Base-by-base conservation (phyloP, 2,329 filamentous ascomycete species). In the Keithomyces neogunnii region DNA sequence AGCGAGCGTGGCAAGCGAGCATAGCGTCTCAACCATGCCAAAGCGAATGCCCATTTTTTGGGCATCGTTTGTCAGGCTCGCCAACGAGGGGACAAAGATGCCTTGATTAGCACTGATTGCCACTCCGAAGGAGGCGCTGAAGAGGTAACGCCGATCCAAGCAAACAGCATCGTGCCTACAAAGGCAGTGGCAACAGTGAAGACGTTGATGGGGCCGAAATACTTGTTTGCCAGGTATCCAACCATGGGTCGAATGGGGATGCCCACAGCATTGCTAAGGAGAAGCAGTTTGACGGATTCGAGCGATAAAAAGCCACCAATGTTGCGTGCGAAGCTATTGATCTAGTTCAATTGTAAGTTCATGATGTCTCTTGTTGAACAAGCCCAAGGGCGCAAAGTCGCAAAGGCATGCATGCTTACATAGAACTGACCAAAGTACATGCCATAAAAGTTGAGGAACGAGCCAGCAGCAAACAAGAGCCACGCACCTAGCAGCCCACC, bases 401-500 rank as follows among this genome's bases (percentile, higher is more conserved):
- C 19, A 19, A 19, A 19, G 19, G 19, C 19, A 19, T 19, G 19
- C 19, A 19, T 38, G 30, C 72, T 70, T 69, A 69, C 67, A 73
- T 68, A 70, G 53, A 69, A 70, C 55, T 67, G 65, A 49, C 65
- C 67, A 59, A 69, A 69, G 53, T 69, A 69, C 49, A 69, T 42
- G 31, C 58, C 65, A 59, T 69, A 70, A 48, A 69, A 66, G 53
- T 68, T 64, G 55, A 76, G 68, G 56, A 78, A 79, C 33, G 69
- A 66, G 6, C 73, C 75, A 1, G 72, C 63, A 3, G 76, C 71
- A 57, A 76, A 80, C 74, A 59, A 89, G 85, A 0, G 76, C 85
- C 1, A 87, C 71, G 10, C 81, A 75, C 5, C 86, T 71, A 3
- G 83, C 81, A 0, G 81, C 75, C 81, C 82, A 85, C 0, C 71